phyloP scores from a whole-genome alignment of 495 filamentous ascomycete genomes.

The Penicillium longicatenatum region DNA sequence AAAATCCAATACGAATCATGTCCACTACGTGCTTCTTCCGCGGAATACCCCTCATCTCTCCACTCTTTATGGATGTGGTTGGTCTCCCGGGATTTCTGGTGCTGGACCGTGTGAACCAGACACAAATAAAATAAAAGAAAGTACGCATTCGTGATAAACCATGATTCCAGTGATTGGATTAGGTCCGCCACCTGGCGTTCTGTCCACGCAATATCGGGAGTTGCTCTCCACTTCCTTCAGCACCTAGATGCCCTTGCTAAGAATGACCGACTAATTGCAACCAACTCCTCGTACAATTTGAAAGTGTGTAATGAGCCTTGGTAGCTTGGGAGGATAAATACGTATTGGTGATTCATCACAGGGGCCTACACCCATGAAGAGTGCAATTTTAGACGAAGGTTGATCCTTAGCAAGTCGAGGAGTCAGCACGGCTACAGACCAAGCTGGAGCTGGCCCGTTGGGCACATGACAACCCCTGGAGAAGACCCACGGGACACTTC shows the following conservation, averaged over 20 bases:
- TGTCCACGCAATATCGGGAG: not conserved
- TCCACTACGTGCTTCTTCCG: not conserved
- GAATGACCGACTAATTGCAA: not conserved
- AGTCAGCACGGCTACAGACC: not conserved
- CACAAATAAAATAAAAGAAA: not conserved
- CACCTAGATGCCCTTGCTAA: not conserved
- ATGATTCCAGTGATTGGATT: not conserved
- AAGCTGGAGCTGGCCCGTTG: not conserved
- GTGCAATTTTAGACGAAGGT: not conserved
- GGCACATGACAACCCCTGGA: not conserved
- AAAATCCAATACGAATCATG: not conserved
- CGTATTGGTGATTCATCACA: not conserved
- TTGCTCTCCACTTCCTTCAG: constrained; percentile 1
- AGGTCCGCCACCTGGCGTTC: not conserved
- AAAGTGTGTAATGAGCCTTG: not conserved
- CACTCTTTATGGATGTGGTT: not conserved
- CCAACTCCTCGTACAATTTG: not conserved
- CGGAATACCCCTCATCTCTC: not conserved
- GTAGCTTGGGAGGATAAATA: not conserved
- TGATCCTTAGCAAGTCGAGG: not conserved
- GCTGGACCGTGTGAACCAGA: not conserved
- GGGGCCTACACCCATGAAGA: not conserved
- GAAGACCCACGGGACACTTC: not conserved
- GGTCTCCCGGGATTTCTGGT: not conserved
- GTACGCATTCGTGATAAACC: not conserved